Conservation (phyloP, 768 basidiomycete genomes). For the Leccinum ochraceum region DNA sequence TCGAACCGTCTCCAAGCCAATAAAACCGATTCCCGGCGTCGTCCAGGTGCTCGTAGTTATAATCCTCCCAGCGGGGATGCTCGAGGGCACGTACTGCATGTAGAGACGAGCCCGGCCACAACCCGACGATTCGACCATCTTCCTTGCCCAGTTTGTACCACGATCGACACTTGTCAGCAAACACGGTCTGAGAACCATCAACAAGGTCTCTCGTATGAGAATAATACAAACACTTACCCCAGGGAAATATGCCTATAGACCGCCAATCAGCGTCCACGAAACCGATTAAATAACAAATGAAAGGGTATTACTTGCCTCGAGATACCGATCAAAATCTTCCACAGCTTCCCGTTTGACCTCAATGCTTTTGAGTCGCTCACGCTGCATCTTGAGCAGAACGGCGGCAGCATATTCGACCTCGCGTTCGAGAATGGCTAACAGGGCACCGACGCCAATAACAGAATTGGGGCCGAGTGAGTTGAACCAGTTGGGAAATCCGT, state of each 20-base stretch:
- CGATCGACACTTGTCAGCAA: conserved; percentile 54
- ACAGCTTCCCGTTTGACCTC: conserved; percentile 60
- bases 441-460: conserved; percentile 52
- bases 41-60: conserved; percentile 49
- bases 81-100: conserved; percentile 50
- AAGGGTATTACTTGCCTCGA: conserved; percentile 41
- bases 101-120: conserved; percentile 62
- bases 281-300: too few relatives aligned
- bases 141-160: conserved; percentile 67
- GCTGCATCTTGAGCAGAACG: conserved; percentile 59
- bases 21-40: conserved; percentile 48
- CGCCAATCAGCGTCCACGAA: not conserved
- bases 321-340: conserved; percentile 59
- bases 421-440: conserved; percentile 56
- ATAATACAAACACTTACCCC: not conserved
- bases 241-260: too few relatives aligned
- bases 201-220: not conserved
- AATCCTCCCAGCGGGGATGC: conserved; percentile 69
- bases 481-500: conserved; percentile 75
- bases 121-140: conserved; percentile 52
- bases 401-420: conserved; percentile 58
- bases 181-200: conserved; percentile 48
- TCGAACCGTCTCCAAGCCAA: conserved; percentile 61
- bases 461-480: conserved; percentile 59
- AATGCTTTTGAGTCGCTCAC: conserved; percentile 62